These are phyloP conservation scores for Cyberlindnera maclurae DNA, from an alignment of 805 yeast species.

Conservation along the genomic window DNA sequence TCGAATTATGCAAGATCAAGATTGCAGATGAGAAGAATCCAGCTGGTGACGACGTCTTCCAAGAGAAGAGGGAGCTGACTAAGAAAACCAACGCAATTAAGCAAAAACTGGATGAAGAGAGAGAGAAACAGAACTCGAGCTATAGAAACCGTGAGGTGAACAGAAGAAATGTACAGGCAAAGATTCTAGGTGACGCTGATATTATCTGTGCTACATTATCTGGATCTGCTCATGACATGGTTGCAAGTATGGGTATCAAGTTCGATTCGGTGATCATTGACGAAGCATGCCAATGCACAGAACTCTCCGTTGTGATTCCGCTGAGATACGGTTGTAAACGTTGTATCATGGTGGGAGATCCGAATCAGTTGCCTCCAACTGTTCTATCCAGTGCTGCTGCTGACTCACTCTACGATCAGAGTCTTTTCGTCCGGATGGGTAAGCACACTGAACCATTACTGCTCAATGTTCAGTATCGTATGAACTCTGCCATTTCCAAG, in stretches of 20 bases:
- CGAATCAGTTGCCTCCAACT: conserved; percentile 96
- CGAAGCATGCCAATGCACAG: conserved; percentile 97
- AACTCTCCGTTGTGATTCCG: conserved; percentile 85
- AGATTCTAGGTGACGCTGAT: conserved; percentile 65
- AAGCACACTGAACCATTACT: conserved; percentile 52
- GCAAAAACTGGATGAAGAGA: conserved; percentile 63
- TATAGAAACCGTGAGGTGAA: conserved; percentile 73
- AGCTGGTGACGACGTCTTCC: conserved; percentile 42
- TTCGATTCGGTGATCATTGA: conserved; percentile 91
- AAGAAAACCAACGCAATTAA: conserved; percentile 62
- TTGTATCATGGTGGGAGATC: conserved; percentile 98
- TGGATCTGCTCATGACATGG: conserved; percentile 87
- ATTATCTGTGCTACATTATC: conserved; percentile 89
- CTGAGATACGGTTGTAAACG: conserved; percentile 81
- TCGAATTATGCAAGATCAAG: conserved; percentile 21
- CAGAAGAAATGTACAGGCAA: conserved; percentile 66
- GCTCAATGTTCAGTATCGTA: conserved; percentile 89
- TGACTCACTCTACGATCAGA: conserved; percentile 73
- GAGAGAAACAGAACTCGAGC: conserved; percentile 66
- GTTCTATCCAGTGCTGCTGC: conserved; percentile 88
- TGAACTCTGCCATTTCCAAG: conserved; percentile 87
- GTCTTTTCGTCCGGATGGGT: conserved; percentile 91
- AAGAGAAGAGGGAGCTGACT: conserved; percentile 48
- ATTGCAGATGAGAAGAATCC: conserved; percentile 21
- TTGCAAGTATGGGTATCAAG: conserved; percentile 63